Evolutionary conservation across 495 filamentous ascomycete species (phyloP), one percentile per base, ranked within the genome.

Genomic region (Hypoxylon cercidicola): DNA sequence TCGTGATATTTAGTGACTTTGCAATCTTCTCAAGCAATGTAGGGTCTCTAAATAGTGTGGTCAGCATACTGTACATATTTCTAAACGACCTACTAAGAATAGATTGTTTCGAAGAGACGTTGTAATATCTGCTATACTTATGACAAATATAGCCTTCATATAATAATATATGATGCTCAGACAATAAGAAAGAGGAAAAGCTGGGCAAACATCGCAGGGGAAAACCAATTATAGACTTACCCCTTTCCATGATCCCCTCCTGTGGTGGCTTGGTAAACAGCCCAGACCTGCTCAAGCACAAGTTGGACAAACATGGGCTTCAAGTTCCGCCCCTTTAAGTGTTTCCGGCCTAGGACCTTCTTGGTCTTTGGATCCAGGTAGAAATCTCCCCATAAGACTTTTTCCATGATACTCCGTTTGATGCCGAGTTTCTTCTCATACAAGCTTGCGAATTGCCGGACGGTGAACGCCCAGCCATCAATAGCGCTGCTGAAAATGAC

Each of bases 241-340:
- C 93, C 93, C 79, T 91, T 96, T 60, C 88, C 89, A 66, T 88
- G 88, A 55, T 88, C 88, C 37, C 89, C 90, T 4, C 92, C 92
- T 15, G 85, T 90, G 10, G 93, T 97, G 55, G 93, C 95, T 60
- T 92, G 84, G 75, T 99, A 99, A 18, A 96, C 93, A 48, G 96
- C 94, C 95, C 95, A 99, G 39, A 99, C 90, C 60, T 91, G 96
- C 45, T 97, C 94, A 57, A 99, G 83, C 5, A 99, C 96, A 50
- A 99, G 79, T 73, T 98, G 94, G 25, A 98, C 95, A 76, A 99
- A 99, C 87, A 98, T 93, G 0, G 96, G 95, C 75, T 97, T 99
- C 53, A 99, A 77, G 28, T 86, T 82, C 15, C 95, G 81, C 12
- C 95, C 95, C 71, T 96, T 98, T 35, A 99, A 82, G 81, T 98